Evolutionary conservation across 2,329 filamentous ascomycete genomes (phyloP), one percentile per base, ranked within the genome.

Genomic region (Ophiostoma sp.): DNA sequence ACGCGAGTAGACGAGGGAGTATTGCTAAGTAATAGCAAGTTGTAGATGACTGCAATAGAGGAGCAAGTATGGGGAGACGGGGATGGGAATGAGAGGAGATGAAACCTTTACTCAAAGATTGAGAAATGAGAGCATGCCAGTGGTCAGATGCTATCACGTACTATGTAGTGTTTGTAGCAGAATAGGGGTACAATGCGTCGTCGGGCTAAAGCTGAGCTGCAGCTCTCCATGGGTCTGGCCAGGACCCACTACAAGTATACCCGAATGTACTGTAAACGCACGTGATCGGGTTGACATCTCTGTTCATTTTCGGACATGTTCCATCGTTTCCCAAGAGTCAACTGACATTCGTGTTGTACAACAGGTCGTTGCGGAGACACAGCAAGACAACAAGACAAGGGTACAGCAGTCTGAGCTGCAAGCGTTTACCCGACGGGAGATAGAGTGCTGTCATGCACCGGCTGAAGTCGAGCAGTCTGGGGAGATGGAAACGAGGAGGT

Each of bases 111-210:
- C 17, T 6, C 5, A 17, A 20, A 20, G 15, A 52, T 2, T 5
- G 13, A 20, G 2, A 52, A 0, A 52, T 52, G 6, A 52, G 20
- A 41, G 39, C 27, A 5, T 41, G 39, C 15, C 10, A 41, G 4
- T 10, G 39, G 39, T 31, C 27, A 48, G 3, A 57, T n/a, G n/a
- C n/a, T n/a, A n/a, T n/a, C n/a, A n/a, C n/a, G n/a, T n/a, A n/a
- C n/a, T n/a, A n/a, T n/a, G n/a, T n/a, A n/a, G n/a, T n/a, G n/a
- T n/a, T n/a, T n/a, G n/a, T n/a, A n/a, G n/a, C n/a, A 48, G 3
- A 57, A 57, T 31, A 57, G 52, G 52, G 52, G 52, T n/a, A 57
- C 23, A 57, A 57, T 57, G 52, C 52, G 3, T n/a, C 52, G 52
- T 23, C 48, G 20, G 20, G n/a, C 54, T 60, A 60, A 31, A 31